A percentile compares a stretch with the other conserved stretches of the same genome.
Conservation (phyloP, 2,329 filamentous ascomycete species). For the Sporothrix globosa region DNA sequence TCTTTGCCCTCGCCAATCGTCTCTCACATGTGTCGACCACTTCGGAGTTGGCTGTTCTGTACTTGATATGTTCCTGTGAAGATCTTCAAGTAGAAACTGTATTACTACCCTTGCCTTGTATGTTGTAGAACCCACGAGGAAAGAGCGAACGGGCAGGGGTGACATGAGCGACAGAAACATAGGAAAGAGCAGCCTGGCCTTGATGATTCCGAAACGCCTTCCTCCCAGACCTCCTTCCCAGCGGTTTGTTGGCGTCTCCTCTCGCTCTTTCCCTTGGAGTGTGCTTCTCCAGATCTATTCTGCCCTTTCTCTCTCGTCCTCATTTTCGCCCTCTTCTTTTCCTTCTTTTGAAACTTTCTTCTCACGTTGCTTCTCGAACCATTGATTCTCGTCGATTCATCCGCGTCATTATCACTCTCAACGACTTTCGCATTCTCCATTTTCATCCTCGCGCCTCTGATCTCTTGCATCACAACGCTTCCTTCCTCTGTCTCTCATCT, state of each 20-base stretch:
- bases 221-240: slow-evolving; percentile 15
- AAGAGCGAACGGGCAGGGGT: slow-evolving; percentile 18
- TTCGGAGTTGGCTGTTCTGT: neutral
- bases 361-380: slow-evolving; percentile 34
- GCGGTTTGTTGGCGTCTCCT: neutral
- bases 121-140: neutral
- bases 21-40: neutral
- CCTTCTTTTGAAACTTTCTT: slow-evolving; percentile 33
- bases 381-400: slow-evolving; percentile 39
- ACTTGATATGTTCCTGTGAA: slow-evolving; percentile 11
- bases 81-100: slow-evolving; percentile 17
- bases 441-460: slow-evolving; percentile 1
- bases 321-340: slow-evolving; percentile 25
- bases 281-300: slow-evolving; percentile 1
- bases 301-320: slow-evolving; percentile 12
- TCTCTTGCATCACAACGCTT: slow-evolving; percentile 15
- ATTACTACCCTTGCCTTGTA: neutral
- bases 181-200: slow-evolving; percentile 28
- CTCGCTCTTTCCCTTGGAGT: slow-evolving; percentile 9
- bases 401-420: slow-evolving; percentile 37
- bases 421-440: neutral
- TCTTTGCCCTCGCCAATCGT: neutral
- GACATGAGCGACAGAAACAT: slow-evolving; percentile 15
- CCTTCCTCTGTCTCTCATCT: neutral
- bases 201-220: slow-evolving; percentile 29